Base-by-base conservation (phyloP, 805 yeast genomes). In the Ogataea pini region DNA sequence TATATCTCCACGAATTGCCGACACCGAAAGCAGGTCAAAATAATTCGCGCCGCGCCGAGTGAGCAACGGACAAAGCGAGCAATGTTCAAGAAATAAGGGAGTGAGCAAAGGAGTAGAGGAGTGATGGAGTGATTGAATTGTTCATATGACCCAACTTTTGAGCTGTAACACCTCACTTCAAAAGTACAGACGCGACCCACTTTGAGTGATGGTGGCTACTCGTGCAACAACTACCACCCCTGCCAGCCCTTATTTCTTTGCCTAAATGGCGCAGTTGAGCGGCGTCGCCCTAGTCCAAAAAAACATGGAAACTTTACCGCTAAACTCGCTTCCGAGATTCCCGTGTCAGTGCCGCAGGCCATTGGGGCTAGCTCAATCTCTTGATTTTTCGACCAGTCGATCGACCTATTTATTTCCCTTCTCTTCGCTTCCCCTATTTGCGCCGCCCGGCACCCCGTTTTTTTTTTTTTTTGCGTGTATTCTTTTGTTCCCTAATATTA, bases 1-100 rank as follows among this genome's bases (percentile, higher is more conserved):
- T 18, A 34, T 17, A 34, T 17, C 37, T 36, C 40, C 40, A 20
- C 29, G 20, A 36, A 36, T 7, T 36, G 40, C 40, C 40, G 40
- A n/a, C 40, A 36, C 40, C 40, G 40, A 36, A n/a, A 7, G 16
- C 7, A 36, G 29, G 20, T 17, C 18, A 20, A 6, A 10, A 34
- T 4, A 7, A 10, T n/a, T 31, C 34, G 34, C 34, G 34, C 34
- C 34, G 34, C 34, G 16, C 34, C 25, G 25, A 22, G 7, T 22
- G n/a, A n/a, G n/a, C n/a, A n/a, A n/a, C n/a, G n/a, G n/a, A n/a
- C n/a, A n/a, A n/a, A n/a, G n/a, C n/a, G n/a, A n/a, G n/a, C n/a
- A n/a, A n/a, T n/a, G n/a, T n/a, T n/a, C n/a, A 28, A 12, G 31
- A 24, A 7, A 9, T 5, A 28, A 28, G 18, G 18, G 34, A 31